Base-by-base conservation (phyloP, 2,329 filamentous ascomycete species). In the Chaetomium sp. region DNA sequence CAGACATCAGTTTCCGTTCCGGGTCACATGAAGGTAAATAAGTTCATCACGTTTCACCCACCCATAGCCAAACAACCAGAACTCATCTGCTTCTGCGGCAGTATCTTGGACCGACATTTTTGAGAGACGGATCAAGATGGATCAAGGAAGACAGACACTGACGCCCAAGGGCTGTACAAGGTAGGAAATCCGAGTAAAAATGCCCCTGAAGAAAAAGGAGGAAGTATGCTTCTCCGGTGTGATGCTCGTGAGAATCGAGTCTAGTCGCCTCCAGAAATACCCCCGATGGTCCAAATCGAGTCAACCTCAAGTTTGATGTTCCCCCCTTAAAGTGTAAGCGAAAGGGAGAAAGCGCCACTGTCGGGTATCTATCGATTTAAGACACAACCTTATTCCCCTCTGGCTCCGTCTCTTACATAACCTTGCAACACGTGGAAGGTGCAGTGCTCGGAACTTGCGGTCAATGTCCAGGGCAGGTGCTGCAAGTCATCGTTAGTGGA, bases 31-130 rank as follows among this genome's bases (percentile, higher is more conserved):
- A n/a, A 42, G 4, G 35, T 21, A 31, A 27, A 16, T 53, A 27
- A 21, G 29, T n/a, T 23, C 21, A 42, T 16, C 13, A 54, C 13
- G 23, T 23, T 21, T 31, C 21, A 62, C 70, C 65, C 65, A 97
- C 94, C 94, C 95, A 75, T 98, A 99, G 67, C 95, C 95, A 78
- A 97, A 98, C 54, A 99, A 82, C 95, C 95, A 99, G 73, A 98
- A 93, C 74, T 96, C 91, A 42, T 85, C 81, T 68, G 71, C 71
- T 73, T 74, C 74, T 72, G 71, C 70, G 53, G 73, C 66, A 55
- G 75, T 64, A 8, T 71, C 69, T 29, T 74, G 71, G 60, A 67
- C 65, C 25, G 75, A 78, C 80, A 85, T 76, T 74, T 74, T 71
- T 8, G 2, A 42, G 27, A 29, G 27, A 29, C 27, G 27, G 27